Evolutionary conservation across 192 early-diverging fungal species (phyloP).

Genomic region (Backusella parvicylindrica): DNA sequence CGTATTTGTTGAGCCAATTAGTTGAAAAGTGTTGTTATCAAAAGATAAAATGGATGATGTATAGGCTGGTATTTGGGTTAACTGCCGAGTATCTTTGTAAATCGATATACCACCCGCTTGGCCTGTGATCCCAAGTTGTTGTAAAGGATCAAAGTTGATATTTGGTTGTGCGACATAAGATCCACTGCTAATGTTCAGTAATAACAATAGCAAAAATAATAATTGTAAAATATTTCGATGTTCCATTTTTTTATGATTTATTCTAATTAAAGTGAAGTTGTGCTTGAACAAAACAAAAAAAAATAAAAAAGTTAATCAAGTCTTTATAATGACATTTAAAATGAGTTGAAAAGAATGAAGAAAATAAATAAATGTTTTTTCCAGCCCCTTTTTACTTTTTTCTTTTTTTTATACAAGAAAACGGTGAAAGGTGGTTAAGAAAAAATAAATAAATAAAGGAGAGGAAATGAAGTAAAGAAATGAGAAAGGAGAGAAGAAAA

Average conservation of each 20-base stretch:
- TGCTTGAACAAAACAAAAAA: background rate
- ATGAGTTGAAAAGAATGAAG: background rate
- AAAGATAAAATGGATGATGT: conserved; percentile 18
- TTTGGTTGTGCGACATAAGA: conserved; percentile 7
- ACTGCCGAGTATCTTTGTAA: conserved; percentile 28
- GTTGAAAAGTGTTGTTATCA: conserved; percentile 14
- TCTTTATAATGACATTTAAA: conserved; percentile 1
- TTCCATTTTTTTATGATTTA: background rate
- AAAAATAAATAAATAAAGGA: background rate
- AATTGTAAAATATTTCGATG: background rate
- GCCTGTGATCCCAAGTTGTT: conserved; percentile 27
- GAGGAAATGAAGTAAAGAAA: background rate
- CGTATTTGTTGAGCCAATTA: conserved; percentile 2
- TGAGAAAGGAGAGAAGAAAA: background rate
- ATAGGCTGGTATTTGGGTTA: conserved; percentile 7
- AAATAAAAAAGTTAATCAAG: background rate
- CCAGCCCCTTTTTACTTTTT: background rate
- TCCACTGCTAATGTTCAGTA: background rate
- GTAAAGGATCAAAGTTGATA: conserved; percentile 5
- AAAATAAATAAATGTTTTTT: background rate
- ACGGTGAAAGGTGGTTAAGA: background rate
- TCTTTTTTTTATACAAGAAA: background rate
- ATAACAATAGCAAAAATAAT: background rate
- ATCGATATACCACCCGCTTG: conserved; percentile 22
- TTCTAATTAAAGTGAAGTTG: background rate